These are phyloP conservation scores for Zygnema circumcarinatum DNA, from an alignment of 139 green algal genomes.

Conservation along the genomic window DNA sequence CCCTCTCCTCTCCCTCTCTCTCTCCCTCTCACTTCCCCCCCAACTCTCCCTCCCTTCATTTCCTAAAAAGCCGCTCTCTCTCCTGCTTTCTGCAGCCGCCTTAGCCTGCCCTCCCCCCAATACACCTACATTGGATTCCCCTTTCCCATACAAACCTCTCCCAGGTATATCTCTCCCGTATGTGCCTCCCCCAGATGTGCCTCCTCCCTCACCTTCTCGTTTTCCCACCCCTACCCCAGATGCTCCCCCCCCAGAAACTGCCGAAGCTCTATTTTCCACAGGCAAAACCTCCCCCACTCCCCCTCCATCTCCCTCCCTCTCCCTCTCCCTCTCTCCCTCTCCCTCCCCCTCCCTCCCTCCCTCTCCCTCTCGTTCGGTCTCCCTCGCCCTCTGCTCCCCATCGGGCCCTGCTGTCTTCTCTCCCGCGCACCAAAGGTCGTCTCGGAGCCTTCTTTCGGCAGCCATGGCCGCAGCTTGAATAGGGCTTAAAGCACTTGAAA, in stretches of 20 bases:
- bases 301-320: background rate
- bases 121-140: background rate
- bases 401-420: background rate
- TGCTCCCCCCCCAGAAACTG: background rate
- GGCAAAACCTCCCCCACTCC: no score
- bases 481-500: constrained; percentile 59
- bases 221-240: background rate
- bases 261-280: no score
- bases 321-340: background rate
- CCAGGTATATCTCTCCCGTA: background rate
- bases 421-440: constrained; percentile 68
- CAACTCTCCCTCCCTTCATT: no score
- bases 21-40: constrained; percentile 11
- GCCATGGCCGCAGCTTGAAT: constrained; percentile 69
- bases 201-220: background rate
- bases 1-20: constrained; percentile 10
- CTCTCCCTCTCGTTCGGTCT: background rate
- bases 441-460: constrained; percentile 65
- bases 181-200: background rate
- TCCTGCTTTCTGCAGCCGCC: constrained; percentile 7
- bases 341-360: background rate
- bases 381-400: constrained; percentile 15
- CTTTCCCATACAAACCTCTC: background rate
- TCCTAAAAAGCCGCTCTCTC: background rate
- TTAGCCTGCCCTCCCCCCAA: background rate